Evolutionary conservation across 2,329 filamentous ascomycete genomes (phyloP), one percentile per base, ranked within the genome.

Genomic region (Truncatella angustata): DNA sequence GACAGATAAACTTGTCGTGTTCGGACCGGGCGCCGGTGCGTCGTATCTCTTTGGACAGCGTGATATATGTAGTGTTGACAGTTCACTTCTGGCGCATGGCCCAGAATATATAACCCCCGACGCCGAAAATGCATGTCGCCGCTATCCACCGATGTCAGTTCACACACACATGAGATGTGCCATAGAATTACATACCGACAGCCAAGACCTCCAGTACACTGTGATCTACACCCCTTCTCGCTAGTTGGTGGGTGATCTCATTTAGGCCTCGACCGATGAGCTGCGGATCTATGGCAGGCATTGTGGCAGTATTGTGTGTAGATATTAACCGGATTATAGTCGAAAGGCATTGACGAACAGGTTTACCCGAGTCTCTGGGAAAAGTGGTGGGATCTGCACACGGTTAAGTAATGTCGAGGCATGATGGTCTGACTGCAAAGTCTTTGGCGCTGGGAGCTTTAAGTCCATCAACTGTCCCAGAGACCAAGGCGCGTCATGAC

Each of bases 21-120:
- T n/a, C n/a, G n/a, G n/a, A n/a, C n/a, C n/a, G n/a, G n/a, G n/a
- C n/a, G n/a, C n/a, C n/a, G n/a, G n/a, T n/a, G n/a, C n/a, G n/a
- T n/a, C n/a, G n/a, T n/a, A n/a, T n/a, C n/a, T n/a, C n/a, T n/a
- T n/a, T n/a, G n/a, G n/a, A n/a, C n/a, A n/a, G n/a, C n/a, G n/a
- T n/a, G n/a, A n/a, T n/a, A n/a, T n/a, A n/a, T n/a, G n/a, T n/a
- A n/a, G n/a, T n/a, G n/a, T n/a, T n/a, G n/a, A n/a, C n/a, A n/a
- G n/a, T n/a, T 49, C 23, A 36, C 23, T 50, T 50, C 16, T 50
- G 48, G 24, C 26, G 42, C 48, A 50, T 50, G 12, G 48, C 48
- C 48, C 48, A 50, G 24, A 42, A 28, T 6, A 50, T 50, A 21
- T 40, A 50, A 3, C 48, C 48, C 24, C 48, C 48, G 16, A 50